These are phyloP conservation scores for Boletus edulis DNA, from an alignment of 768 basidiomycete genomes.

Conservation along the genomic window DNA sequence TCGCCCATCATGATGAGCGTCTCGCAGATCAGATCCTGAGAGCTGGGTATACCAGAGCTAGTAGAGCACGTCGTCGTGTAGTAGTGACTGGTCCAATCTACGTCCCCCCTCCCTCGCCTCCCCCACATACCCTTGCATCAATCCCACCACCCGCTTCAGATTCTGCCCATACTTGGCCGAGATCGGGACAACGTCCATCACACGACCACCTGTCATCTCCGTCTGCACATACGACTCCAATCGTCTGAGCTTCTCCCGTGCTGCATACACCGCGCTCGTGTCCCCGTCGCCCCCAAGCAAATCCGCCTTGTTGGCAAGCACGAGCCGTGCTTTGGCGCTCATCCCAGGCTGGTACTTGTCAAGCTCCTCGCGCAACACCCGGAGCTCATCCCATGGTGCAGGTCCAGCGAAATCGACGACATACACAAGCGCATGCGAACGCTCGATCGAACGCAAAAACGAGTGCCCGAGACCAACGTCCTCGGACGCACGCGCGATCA, in stretches of 20 bases:
- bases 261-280: conserved; percentile 47
- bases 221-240: conserved; percentile 56
- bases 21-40: background rate
- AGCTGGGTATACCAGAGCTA: too few species aligned
- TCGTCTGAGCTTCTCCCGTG: conserved; percentile 51
- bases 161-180: conserved; percentile 90
- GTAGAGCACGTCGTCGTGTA: too few species aligned
- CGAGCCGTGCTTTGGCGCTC: conserved; percentile 71
- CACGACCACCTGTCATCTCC: conserved; percentile 38
- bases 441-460: conserved; percentile 90
- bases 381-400: conserved; percentile 76
- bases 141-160: conserved; percentile 59
- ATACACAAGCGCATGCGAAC: conserved; percentile 85
- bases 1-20: background rate
- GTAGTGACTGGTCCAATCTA: too few species aligned
- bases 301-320: conserved; percentile 96
- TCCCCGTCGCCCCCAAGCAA: conserved; percentile 54
- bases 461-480: conserved; percentile 93
- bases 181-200: conserved; percentile 71
- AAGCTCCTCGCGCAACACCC: conserved; percentile 73
- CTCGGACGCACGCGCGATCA: conserved; percentile 79
- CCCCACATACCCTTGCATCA: conserved; percentile 67
- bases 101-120: conserved; percentile 35
- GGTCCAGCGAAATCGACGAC: conserved; percentile 84
- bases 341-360: conserved; percentile 80